Evolutionary conservation across 192 early-diverging fungal species (phyloP).

Genomic region (Podila clonocystis): DNA sequence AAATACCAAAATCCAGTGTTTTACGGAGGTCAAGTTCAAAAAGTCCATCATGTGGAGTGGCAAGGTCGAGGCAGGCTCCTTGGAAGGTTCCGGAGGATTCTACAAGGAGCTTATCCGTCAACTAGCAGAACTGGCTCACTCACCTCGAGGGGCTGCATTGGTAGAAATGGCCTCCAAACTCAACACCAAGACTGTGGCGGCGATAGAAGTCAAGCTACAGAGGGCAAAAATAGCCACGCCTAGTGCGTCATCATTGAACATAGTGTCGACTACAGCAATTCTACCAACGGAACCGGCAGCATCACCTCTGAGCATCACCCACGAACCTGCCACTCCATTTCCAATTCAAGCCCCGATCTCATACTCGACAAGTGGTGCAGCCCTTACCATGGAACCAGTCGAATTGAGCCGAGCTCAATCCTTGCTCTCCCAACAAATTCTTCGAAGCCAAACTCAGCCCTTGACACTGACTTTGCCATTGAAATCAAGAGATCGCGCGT

Average conservation of each 20-base stretch:
- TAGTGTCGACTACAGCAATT: neutral
- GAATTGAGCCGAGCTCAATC: neutral
- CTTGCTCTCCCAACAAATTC: neutral
- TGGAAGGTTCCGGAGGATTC: slow-evolving; percentile 15
- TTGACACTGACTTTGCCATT: neutral
- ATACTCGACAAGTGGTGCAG: neutral
- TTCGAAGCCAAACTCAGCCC: neutral
- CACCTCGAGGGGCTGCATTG: neutral
- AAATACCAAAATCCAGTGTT: slow-evolving; percentile 33
- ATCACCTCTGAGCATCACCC: neutral
- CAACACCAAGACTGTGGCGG: neutral
- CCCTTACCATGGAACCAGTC: no score
- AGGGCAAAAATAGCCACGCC: no score
- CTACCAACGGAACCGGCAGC: neutral
- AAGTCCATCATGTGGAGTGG: slow-evolving; percentile 25
- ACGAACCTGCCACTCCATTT: neutral
- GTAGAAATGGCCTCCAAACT: neutral
- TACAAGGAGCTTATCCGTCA: slow-evolving; percentile 28
- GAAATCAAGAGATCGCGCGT: neutral
- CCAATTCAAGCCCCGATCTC: neutral
- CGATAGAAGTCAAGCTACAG: neutral
- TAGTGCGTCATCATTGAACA: neutral
- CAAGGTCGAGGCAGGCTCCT: slow-evolving; percentile 15
- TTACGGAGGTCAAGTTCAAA: slow-evolving; percentile 27
- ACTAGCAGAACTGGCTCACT: slow-evolving; percentile 9